Conservation (phyloP, 2,329 filamentous ascomycete species). For the Ceratocystis smalleyi region DNA sequence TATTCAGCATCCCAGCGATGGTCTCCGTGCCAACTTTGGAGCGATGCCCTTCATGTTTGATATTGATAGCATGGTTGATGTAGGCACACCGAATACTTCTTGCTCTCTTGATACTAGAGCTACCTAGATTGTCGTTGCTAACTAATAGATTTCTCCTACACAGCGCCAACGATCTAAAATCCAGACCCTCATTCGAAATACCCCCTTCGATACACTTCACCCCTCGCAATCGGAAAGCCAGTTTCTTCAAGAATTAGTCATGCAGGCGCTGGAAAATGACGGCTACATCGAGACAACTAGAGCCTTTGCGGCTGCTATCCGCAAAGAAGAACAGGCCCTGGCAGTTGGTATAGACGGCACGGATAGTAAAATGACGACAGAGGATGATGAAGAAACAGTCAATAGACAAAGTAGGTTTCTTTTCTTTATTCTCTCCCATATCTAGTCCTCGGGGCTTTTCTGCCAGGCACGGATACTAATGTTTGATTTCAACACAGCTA, state of each 20-base stretch:
- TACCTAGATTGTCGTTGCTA: neutral
- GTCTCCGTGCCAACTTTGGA: conserved; percentile 50
- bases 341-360: conserved; percentile 38
- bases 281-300: conserved; percentile 87
- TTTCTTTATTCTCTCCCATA: conserved; percentile 36
- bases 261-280: conserved; percentile 86
- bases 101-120: neutral
- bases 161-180: neutral
- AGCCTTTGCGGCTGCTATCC: conserved; percentile 72
- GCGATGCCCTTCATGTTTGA: conserved; percentile 45
- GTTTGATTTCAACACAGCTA: conserved; percentile 39
- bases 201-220: neutral
- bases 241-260: conserved; percentile 29
- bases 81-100: conserved; percentile 40
- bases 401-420: conserved; percentile 62
- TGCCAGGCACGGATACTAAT: neutral
- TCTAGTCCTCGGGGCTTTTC: neutral
- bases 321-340: conserved; percentile 55
- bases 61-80: conserved; percentile 73
- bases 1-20: conserved; percentile 49
- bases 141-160: neutral
- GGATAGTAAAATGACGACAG: conserved; percentile 45
- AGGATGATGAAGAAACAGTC: conserved; percentile 72
- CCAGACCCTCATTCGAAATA: neutral
- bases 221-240: neutral